A percentile compares a stretch with the other conserved stretches of the same genome.
Conservation (phyloP, 768 basidiomycete species). For the Suillus discolor region DNA sequence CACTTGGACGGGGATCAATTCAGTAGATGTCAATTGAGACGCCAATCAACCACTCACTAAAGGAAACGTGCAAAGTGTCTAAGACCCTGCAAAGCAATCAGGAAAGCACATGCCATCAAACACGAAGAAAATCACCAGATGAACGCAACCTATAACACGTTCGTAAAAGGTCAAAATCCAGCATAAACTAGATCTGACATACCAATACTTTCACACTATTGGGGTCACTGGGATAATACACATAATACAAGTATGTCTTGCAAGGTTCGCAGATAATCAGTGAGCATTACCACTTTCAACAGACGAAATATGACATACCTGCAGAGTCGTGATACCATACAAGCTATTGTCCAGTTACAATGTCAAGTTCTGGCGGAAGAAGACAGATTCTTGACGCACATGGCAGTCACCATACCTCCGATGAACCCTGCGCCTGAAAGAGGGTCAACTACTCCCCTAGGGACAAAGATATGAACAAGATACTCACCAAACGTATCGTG, state of each 20-base stretch:
- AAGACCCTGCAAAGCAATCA: slow-evolving; percentile 8
- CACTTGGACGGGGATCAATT: slow-evolving; percentile 7
- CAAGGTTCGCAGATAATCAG: neutral
- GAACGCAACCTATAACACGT: slow-evolving; percentile 7
- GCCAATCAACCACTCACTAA: slow-evolving; percentile 7
- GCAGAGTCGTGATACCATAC: slow-evolving; percentile 27
- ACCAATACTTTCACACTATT: slow-evolving; percentile 16
- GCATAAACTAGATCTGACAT: neutral
- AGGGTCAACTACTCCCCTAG: neutral
- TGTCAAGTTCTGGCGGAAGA: neutral
- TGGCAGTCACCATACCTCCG: slow-evolving; percentile 20
- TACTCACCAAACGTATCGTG: slow-evolving; percentile 12
- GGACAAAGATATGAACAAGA: neutral
- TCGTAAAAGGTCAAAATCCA: neutral
- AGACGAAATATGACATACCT: slow-evolving; percentile 12
- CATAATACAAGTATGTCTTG: slow-evolving; percentile 28
- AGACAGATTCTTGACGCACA: slow-evolving; percentile 14
- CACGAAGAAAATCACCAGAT: slow-evolving; percentile 8
- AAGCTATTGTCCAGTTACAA: slow-evolving; percentile 12
- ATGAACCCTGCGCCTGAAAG: slow-evolving; percentile 23
- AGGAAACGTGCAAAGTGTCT: slow-evolving; percentile 13
- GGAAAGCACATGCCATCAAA: neutral
- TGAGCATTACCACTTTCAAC: too few species aligned
- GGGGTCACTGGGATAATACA: slow-evolving; percentile 24
- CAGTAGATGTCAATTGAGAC: neutral